These are phyloP conservation scores for Microbotryum scabiosae DNA, from an alignment of 1,284 basidiomycete species.

Conservation along the genomic window DNA sequence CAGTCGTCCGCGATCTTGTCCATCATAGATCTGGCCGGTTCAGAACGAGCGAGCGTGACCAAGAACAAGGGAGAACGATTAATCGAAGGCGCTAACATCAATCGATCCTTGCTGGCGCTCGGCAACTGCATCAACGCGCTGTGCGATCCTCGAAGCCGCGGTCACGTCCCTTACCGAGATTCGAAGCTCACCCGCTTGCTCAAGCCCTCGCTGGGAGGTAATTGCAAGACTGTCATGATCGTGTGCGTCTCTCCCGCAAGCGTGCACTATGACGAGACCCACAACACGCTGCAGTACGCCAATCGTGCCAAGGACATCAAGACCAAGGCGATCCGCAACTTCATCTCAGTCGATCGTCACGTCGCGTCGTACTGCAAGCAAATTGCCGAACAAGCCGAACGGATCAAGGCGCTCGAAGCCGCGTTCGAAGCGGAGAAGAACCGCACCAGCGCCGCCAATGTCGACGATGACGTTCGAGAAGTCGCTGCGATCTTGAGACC, in stretches of 20 bases:
- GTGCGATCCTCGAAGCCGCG: conserved; percentile 70
- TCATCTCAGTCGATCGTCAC: conserved; percentile 84
- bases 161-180: conserved; percentile 90
- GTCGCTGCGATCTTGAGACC: conserved; percentile 13
- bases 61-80: conserved; percentile 94
- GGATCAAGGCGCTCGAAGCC: conserved; percentile 29
- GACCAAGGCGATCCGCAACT: conserved; percentile 81
- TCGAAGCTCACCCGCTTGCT: conserved; percentile 91
- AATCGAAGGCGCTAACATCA: conserved; percentile 95
- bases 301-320: conserved; percentile 95
- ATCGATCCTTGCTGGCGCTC: conserved; percentile 88
- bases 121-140: conserved; percentile 96
- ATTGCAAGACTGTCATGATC: conserved; percentile 88
- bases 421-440: conserved; percentile 19
- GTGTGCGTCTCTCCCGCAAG: conserved; percentile 92
- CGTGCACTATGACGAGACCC: conserved; percentile 90
- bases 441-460: conserved; percentile 8
- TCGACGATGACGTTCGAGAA: conserved; percentile 18
- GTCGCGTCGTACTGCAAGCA: conserved; percentile 65
- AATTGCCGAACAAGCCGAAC: conserved; percentile 36
- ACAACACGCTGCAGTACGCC: conserved; percentile 91
- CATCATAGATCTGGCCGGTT: conserved; percentile 93
- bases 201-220: conserved; percentile 92
- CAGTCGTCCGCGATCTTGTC: conserved; percentile 78
- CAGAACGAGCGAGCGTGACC: conserved; percentile 87